Base-by-base conservation (phyloP, 495 filamentous ascomycete species). In the Neurospora sp. region DNA sequence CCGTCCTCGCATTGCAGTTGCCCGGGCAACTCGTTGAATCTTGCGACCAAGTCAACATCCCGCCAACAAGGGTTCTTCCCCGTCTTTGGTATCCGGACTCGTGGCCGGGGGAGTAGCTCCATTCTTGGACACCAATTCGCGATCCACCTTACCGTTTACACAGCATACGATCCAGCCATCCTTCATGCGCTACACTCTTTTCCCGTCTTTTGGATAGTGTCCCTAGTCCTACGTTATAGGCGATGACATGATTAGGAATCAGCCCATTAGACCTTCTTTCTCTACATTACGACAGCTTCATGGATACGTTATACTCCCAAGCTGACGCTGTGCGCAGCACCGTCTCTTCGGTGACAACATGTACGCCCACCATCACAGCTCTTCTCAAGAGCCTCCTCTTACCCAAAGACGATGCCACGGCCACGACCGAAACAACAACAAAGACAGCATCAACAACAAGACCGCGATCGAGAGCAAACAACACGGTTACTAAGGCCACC, bases 271-370 rank as follows among this genome's bases (percentile, higher is more conserved):
- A 73, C 71, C 72, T 74, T 40, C 59, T 53, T 16, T n/a, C 22
- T 59, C 42, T 37, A 40, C 41, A 65, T 40, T 40, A 70, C 72
- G 70, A 45, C 68, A 40, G 59, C 69, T 79, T 78, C 75, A 88
- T 89, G 87, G 81, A 83, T 77, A 81, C 86, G 39, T 45, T 81
- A 72, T 74, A 78, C 70, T 72, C 79, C 9, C 81, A 81, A 40
- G 82, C 81, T 61, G 87, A 88, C 70, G 81, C 83, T n/a, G 83
- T 89, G 76, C 84, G 86, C 77, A 77, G 78, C 71, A 84, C 87
- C 16, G 82, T 88, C 42, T 71, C 81, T 37, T 86, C 87, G 16
- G 77, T 83, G 53, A 82, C 85, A 74, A 87, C 86, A 76, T 89
- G 88, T 75, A 85, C 85, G 20, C 82, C 86, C 38, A 74, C 82